phyloP scores from a whole-genome alignment of 202 grass and related monocot genomes.

The Zizania palustris region DNA sequence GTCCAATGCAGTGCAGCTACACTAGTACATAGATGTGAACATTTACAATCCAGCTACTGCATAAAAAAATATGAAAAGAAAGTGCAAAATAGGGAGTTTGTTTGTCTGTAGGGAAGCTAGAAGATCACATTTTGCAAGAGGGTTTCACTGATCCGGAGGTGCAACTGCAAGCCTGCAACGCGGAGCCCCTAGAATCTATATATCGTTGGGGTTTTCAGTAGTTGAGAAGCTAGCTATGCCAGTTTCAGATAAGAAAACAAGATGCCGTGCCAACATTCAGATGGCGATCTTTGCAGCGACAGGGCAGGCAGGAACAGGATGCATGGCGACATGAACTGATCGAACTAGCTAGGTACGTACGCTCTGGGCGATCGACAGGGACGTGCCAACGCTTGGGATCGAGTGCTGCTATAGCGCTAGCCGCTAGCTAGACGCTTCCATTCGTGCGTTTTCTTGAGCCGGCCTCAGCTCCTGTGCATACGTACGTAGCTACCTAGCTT shows the following conservation, averaged over 20 bases:
- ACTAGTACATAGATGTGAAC: background rate
- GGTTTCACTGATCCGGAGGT: background rate
- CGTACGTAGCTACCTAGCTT: conserved; percentile 16
- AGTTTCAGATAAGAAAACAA: background rate
- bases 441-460: conserved; percentile 32
- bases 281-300: conserved; percentile 22
- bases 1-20: background rate
- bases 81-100: background rate
- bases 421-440: background rate
- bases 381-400: conserved; percentile 24
- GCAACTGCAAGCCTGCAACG: background rate
- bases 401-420: background rate
- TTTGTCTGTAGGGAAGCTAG: background rate
- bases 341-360: background rate
- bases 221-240: background rate
- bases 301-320: background rate
- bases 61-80: conserved; percentile 6
- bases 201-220: background rate
- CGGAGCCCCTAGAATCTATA: background rate
- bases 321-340: conserved; percentile 3
- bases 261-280: background rate
- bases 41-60: background rate
- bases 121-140: background rate
- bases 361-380: conserved; percentile 28
- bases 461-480: no score